Base-by-base conservation (phyloP, 2,329 filamentous ascomycete genomes). In the Penicillium sp. region DNA sequence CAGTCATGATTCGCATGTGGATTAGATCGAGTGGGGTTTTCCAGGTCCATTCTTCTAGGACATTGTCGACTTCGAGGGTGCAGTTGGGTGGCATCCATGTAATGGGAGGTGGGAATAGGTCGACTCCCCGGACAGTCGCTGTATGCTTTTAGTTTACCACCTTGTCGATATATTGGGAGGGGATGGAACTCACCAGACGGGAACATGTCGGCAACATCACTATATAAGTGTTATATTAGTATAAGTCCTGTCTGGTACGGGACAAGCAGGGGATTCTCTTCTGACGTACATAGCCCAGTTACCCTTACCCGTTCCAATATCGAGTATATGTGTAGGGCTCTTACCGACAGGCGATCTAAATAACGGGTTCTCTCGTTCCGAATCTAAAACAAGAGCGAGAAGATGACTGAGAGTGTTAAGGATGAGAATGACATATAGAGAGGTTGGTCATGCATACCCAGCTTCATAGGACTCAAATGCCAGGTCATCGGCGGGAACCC, bases 401-500 rank as follows among this genome's bases (percentile, higher is more conserved):
- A 64, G n/a, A 27, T 64, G 62, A 13, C 62, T 64, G 27, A 6
- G 10, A 21, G 21, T 13, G 27, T 51, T 29, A 31, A 33, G 27
- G 13, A 12, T 27, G 9, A 37, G 1, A 7, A 9, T 37, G 6
- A 10, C 0, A 25, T 13, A 21, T 31, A 29, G 46, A n/a, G 23
- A 23, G 48, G 12, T 6, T 4, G 21, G 13, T 33, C 17, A 10
- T 13, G 33, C 23, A 19, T 57, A 64, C 62, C 58, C 62, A 29
- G 58, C 60, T 54, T 64, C 62, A 43, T 64, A 64, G 6, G 62
- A 49, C 35, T 64, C 62, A 13, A 64, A 64, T 54, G 60, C 55
- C 2, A 54, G 54, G 1, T 64, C 62, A 48, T 64, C 62, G 12
- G 60, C 62, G 1, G 62, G 62, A 8, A 64, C 17, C 10, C 62